phyloP scores from a whole-genome alignment of 225 moss, liverwort and hornwort species.

The Physcomitrellopsis africana region DNA sequence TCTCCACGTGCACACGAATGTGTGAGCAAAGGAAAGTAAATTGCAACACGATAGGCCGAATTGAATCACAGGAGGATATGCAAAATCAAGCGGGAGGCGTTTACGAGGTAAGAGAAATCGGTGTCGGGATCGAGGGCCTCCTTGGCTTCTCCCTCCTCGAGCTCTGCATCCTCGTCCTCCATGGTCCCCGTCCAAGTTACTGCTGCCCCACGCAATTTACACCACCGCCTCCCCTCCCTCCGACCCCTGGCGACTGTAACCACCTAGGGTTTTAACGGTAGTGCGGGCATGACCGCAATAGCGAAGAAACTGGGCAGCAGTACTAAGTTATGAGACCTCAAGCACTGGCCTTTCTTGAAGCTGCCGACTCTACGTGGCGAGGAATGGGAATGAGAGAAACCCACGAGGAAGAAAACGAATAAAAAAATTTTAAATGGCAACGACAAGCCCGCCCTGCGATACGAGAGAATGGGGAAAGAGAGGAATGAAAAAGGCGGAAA shows the following conservation, averaged over 20 bases:
- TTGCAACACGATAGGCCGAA: constrained; percentile 36
- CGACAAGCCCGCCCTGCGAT: neutral
- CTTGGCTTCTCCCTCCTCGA: constrained; percentile 74
- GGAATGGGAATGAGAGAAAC: neutral
- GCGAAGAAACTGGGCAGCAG: constrained; percentile 23
- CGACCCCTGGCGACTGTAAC: constrained; percentile 14
- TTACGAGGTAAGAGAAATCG: constrained; percentile 63
- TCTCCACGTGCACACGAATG: constrained; percentile 4
- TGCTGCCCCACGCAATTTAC: constrained; percentile 29
- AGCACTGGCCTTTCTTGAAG: neutral
- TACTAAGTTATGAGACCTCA: no score
- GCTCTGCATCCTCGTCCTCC: constrained; percentile 76
- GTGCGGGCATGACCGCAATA: constrained; percentile 45
- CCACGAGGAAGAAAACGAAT: neutral
- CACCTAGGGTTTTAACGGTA: constrained; percentile 56
- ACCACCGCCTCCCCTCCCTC: constrained; percentile 26
- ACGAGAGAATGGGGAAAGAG: neutral
- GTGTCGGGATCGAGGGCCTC: constrained; percentile 72
- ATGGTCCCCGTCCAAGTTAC: constrained; percentile 35
- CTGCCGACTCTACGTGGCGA: neutral
- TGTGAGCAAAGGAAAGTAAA: constrained; percentile 21
- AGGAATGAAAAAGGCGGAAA: neutral
- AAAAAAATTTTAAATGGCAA: neutral
- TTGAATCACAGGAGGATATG: no score
- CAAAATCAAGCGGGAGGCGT: constrained; percentile 12